Base-by-base conservation (phyloP, 805 yeast genomes). In the Clavispora carvajalis region DNA sequence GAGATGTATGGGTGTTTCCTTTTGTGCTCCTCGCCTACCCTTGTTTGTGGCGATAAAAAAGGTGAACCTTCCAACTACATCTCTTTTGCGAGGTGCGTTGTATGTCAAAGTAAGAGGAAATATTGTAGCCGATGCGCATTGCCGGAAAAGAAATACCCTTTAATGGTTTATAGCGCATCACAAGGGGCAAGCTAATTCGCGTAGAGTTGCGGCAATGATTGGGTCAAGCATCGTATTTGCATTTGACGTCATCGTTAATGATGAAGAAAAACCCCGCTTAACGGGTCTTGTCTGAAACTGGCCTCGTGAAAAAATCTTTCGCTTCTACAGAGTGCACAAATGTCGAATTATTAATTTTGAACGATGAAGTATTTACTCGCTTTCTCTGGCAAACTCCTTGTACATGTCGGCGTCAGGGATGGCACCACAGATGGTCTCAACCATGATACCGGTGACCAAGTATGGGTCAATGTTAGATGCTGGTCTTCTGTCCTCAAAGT, bases 401-500 rank as follows among this genome's bases (percentile, higher is more conserved):
- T 80, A 76, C 95, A 90, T 89, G 71, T 90, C 95, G 63, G 95
- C 96, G 61, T 87, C 95, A 49, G 93, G 88, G 59, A 90, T 85
- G 40, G 91, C 79, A 68, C 97, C 97, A 66, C 90, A 85, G 53
- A 93, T 82, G 55, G 98, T 91, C 78, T 93, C 99, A 58, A 85
- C 85, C 82, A 93, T 87, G 66, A 93, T 89, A 78, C 98, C 99
- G 42, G 97, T 90, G 52, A 93, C 98, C 69, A 91, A 80, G 76
- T 93, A 93, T 55, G 99, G 98, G 71, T 93, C 99, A 59, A 93
- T 93, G 84, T 93, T 93, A 49, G 98, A 90, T 54, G 99, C 99
- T 45, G 99, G 99, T 77, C 99, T 88, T 79, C 99, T 87, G 74
- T 93, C 99, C 79, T 93, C 99, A 60, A 93, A 91, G 82, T 93